A percentile compares a stretch with the other conserved stretches of the same genome.
Evolutionary conservation across 768 basidiomycete genomes (phyloP).

Genomic region (Termitomyces titanicus): DNA sequence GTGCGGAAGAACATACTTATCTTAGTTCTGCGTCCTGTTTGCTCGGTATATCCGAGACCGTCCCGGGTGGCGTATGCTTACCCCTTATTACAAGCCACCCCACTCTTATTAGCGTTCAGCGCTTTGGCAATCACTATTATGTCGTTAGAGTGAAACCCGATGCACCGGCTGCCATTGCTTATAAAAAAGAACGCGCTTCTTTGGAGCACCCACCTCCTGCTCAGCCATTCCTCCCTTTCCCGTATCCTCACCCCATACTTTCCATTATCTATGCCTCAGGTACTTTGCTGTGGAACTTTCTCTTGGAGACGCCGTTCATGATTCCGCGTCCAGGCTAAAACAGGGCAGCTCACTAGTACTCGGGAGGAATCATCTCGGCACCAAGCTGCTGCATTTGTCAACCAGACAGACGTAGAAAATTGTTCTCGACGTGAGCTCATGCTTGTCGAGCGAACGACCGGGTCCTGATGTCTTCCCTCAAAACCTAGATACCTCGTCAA

Average conservation of each 20-base stretch:
- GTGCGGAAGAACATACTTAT: neutral
- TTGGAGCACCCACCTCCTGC: neutral
- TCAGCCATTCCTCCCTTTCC: neutral
- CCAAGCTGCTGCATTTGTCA: neutral
- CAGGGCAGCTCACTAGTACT: neutral
- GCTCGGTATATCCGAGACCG: slow-evolving; percentile 6
- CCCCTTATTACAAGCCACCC: neutral
- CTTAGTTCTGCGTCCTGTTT: neutral
- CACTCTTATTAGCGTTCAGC: neutral
- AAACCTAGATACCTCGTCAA: neutral
- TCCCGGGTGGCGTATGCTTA: slow-evolving; percentile 3
- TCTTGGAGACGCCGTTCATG: neutral
- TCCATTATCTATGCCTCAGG: slow-evolving; percentile 8
- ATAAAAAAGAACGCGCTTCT: slow-evolving; percentile 10
- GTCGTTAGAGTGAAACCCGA: slow-evolving; percentile 12
- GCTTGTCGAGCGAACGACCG: neutral
- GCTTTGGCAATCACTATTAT: neutral
- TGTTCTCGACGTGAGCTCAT: slow-evolving; percentile 7
- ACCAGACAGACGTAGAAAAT: slow-evolving; percentile 1
- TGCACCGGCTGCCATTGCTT: slow-evolving; percentile 3
- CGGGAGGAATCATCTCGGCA: slow-evolving; percentile 1
- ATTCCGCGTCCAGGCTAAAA: neutral
- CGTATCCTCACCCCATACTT: neutral
- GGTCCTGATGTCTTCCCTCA: neutral
- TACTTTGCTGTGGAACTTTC: neutral